Base-by-base conservation (phyloP, 2,329 filamentous ascomycete genomes). In the Penicillium palitans region DNA sequence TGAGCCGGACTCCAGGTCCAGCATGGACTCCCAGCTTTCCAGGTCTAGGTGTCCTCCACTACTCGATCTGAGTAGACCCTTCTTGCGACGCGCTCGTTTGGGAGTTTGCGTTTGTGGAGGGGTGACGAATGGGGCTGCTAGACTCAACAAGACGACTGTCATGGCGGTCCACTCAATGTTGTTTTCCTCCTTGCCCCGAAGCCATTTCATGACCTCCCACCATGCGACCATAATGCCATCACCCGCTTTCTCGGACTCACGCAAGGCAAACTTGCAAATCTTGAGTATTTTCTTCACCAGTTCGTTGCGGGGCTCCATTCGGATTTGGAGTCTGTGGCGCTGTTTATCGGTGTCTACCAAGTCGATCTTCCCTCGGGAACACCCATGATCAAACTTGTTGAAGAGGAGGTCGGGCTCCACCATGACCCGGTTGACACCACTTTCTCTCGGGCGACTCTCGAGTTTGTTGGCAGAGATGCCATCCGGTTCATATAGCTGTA, bases 141-240 rank as follows among this genome's bases (percentile, higher is more conserved):
- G 80, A 4, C 84, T 79, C 46, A 91, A 81, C 3, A 93, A 73
- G 10, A 88, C 78, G 10, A 90, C 80, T 3, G 86, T 80, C 47
- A 89, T 71, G 2, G 87, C 84, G 4, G 87, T 88, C 89, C 89
- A 93, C 72, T 93, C 90, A 1, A 77, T 57, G 61, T 88, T 81
- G 4, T 75, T 73, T 15, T 80, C 74, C 4, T 80, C 77, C 56
- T 81, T 80, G 12, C 74, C 63, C 40, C 78, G 76, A 41, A 90
- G 78, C 90, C 90, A 93, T 61, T 86, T 84, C 74, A 89, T 83
- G 21, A 85, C 81, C 69, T 90, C 87, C 83, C 89, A 90, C 88
- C 90, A 93, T 2, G 83, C 85, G 10, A 87, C 81, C 57, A 90
- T 76, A 10, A 91, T 75, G 27, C 79, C 79, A 79, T 89, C 76